Conservation (phyloP, 2,329 filamentous ascomycete genomes). For the Cladophialophora exuberans region DNA sequence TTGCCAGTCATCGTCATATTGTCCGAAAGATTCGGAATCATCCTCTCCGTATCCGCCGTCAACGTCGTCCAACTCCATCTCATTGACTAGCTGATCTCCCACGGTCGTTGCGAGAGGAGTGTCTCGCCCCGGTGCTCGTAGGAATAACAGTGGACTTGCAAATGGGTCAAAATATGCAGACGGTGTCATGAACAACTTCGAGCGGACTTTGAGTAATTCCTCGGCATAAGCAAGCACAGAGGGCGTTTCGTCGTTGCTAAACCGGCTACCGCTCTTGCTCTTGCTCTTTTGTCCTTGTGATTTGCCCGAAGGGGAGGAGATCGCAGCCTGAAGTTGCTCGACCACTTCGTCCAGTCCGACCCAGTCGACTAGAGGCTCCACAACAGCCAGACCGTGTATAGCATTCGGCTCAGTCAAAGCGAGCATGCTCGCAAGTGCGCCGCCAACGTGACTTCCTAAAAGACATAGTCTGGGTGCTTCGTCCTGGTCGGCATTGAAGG, state of each 20-base stretch:
- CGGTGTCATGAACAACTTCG: constrained; percentile 41
- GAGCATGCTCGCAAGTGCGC: constrained; percentile 48
- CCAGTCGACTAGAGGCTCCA: constrained; percentile 39
- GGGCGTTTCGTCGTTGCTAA: constrained; percentile 7
- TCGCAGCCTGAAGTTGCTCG: constrained; percentile 6
- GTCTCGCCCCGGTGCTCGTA: constrained; percentile 46
- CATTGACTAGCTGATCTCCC: constrained; percentile 16
- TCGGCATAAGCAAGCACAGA: constrained; percentile 22
- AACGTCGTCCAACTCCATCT: constrained; percentile 21
- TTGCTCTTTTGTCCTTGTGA: constrained; percentile 22
- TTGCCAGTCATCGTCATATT: constrained; percentile 19
- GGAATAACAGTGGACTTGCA: constrained; percentile 47
- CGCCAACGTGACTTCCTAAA: constrained; percentile 43
- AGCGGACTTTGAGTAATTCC: constrained; percentile 39
- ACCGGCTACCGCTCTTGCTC: background rate
- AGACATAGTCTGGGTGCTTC: constrained; percentile 31
- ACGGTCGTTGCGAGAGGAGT: constrained; percentile 33
- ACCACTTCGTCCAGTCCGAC: constrained; percentile 41
- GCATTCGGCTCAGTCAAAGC: constrained; percentile 44
- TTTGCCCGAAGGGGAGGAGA: background rate
- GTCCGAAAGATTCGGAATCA: constrained; percentile 6
- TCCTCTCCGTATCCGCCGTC: constrained; percentile 7
- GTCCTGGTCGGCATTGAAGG: constrained; percentile 16
- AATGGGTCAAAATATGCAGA: constrained; percentile 47
- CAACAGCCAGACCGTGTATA: constrained; percentile 39